Percentiles rank a stretch among this genome's conserved stretches.
phyloP scores from a whole-genome alignment of 2,329 filamentous ascomycete genomes.

The Escovopsis weberi region DNA sequence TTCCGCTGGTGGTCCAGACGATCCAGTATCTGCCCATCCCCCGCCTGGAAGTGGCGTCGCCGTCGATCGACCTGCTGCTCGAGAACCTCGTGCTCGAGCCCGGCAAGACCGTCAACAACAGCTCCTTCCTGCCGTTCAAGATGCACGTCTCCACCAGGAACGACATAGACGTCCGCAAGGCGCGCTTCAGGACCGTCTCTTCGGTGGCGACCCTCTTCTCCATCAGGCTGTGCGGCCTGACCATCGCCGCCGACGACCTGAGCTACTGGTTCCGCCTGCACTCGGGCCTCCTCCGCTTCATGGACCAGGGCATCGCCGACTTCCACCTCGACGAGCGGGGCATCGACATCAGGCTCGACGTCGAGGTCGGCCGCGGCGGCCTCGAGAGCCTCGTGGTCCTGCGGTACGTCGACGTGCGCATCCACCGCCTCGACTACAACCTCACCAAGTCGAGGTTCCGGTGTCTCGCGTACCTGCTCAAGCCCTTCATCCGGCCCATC shows the following conservation, averaged over 20 bases:
- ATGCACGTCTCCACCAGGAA: slow-evolving; percentile 73
- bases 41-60: slow-evolving; percentile 72
- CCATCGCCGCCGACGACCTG: slow-evolving; percentile 70
- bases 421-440: slow-evolving; percentile 76
- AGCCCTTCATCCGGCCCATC: slow-evolving; percentile 69
- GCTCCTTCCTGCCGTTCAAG: slow-evolving; percentile 78
- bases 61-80: slow-evolving; percentile 69
- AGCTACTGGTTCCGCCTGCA: slow-evolving; percentile 82
- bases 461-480: slow-evolving; percentile 68
- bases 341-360: slow-evolving; percentile 70
- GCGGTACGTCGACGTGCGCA: slow-evolving; percentile 58
- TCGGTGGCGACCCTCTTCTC: slow-evolving; percentile 56
- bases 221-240: slow-evolving; percentile 69
- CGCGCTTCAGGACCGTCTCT: slow-evolving; percentile 46
- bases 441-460: slow-evolving; percentile 62
- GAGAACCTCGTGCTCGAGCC: slow-evolving; percentile 89
- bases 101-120: slow-evolving; percentile 66
- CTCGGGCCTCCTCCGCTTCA: slow-evolving; percentile 56
- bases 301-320: slow-evolving; percentile 72
- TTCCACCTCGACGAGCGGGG: slow-evolving; percentile 78
- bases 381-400: slow-evolving; percentile 73
- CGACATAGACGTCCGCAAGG: slow-evolving; percentile 73
- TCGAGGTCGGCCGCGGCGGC: slow-evolving; percentile 66
- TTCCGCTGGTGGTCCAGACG: slow-evolving; percentile 60
- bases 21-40: slow-evolving; percentile 85